Evolutionary conservation across 2,329 filamentous ascomycete species (phyloP), one percentile per base, ranked within the genome.

Genomic region (Fusarium marasasianum): DNA sequence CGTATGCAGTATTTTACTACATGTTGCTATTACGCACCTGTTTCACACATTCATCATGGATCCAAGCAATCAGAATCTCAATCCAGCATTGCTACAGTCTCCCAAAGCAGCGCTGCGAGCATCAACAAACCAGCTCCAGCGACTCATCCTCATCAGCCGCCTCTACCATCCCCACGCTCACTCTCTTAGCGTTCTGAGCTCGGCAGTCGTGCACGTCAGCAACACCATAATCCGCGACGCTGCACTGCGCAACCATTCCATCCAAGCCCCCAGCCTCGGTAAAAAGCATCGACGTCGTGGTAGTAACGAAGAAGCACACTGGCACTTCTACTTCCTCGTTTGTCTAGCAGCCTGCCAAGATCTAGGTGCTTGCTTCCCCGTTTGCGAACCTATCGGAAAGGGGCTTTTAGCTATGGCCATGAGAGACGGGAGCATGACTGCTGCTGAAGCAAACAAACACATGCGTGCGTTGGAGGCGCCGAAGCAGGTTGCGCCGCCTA

Each of bases 21-120:
- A 70, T 48, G 67, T 66, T 13, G 67, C 67, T 20, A 71, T 70
- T 1, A 66, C 60, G 0, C 50, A 70, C 2, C 35, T 70, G 0
- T 70, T 71, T 3, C 66, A 70, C 12, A 54, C 66, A 12, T 70
- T 70, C 3, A 65, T 71, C 26, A 66, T 66, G 41, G 66, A 71
- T 17, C 60, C 54, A 5, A 54, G 24, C 8, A 70, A 60, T 10
- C 53, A 48, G 12, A 22, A 54, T 0, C 12, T 71, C 0, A 26
- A 35, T 4, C 24, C 37, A 2, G 14, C 33, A 17, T 45, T 50
- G 1, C 6, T 66, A 1, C 6, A 60, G 14, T 47, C 67, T 2
- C 37, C 67, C 1, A 66, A 29, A 29, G 66, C 53, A 4, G 59
- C 64, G 18, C 5, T 70, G 4, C 37, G 66, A 10, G 60, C 67